These are phyloP conservation scores for Marchantia paleacea DNA, from an alignment of 225 moss, liverwort and hornwort species.

Conservation along the genomic window DNA sequence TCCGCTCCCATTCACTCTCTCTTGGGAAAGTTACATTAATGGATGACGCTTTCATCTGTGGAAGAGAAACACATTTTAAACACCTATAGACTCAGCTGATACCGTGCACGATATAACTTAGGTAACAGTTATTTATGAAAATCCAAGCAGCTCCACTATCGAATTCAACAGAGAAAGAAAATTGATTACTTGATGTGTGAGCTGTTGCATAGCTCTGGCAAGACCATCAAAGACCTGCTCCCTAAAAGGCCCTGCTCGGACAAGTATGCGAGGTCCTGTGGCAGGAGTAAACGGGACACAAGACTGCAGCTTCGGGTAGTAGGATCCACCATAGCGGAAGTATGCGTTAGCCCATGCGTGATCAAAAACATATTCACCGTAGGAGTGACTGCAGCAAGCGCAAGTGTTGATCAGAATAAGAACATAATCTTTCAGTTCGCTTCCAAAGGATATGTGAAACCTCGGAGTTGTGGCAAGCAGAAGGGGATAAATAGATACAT, in stretches of 20 bases:
- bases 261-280: constrained; percentile 93
- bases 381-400: constrained; percentile 76
- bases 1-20: constrained; percentile 73
- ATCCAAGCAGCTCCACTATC: background rate
- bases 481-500: too few relatives aligned
- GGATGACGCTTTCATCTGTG: constrained; percentile 85
- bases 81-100: background rate
- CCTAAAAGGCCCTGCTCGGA: constrained; percentile 60
- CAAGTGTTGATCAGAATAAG: constrained; percentile 10
- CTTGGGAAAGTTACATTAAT: constrained; percentile 91
- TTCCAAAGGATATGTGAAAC: too few relatives aligned
- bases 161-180: background rate
- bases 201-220: constrained; percentile 89
- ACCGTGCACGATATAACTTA: background rate
- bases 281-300: constrained; percentile 98
- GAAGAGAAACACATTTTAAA: background rate
- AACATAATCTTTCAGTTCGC: too few relatives aligned
- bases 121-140: background rate
- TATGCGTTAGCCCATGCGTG: constrained; percentile 93
- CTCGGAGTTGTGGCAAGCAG: too few relatives aligned
- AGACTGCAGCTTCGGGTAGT: constrained; percentile 95
- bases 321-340: constrained; percentile 86
- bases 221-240: constrained; percentile 97
- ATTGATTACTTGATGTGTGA: constrained; percentile 66
- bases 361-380: constrained; percentile 99